Conservation (phyloP, 148 eudicot species). For the Rhododendron henanense region DNA sequence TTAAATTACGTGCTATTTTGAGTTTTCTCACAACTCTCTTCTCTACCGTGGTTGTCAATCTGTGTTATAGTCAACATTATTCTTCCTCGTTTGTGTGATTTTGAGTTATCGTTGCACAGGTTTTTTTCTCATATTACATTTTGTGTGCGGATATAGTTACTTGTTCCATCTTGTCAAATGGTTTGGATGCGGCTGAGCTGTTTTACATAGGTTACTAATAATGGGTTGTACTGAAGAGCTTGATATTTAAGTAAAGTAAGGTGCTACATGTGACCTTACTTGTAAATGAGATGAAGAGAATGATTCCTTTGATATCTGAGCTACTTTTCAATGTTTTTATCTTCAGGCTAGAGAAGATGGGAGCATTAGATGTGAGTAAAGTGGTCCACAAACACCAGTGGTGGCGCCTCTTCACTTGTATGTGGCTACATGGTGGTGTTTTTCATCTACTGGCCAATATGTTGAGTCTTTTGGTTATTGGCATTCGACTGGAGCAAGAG, state of each 20-base stretch:
- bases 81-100: background rate
- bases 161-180: background rate
- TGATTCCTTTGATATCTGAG: background rate
- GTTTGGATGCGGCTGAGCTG: background rate
- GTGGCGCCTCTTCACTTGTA: constrained; percentile 87
- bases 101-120: background rate
- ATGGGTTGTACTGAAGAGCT: background rate
- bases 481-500: constrained; percentile 77
- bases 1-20: background rate
- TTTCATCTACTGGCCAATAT: constrained; percentile 82
- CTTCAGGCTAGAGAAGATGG: constrained; percentile 80
- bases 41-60: background rate
- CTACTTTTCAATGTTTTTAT: constrained; percentile 6
- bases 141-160: background rate
- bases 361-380: constrained; percentile 69
- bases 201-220: background rate
- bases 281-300: background rate
- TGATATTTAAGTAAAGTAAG: background rate
- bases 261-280: background rate
- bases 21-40: background rate
- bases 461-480: constrained; percentile 76
- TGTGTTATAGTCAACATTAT: background rate
- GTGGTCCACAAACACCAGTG: constrained; percentile 64
- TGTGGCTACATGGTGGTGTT: constrained; percentile 95
- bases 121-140: background rate